phyloP scores from a whole-genome alignment of 1,284 basidiomycete species.

The Xerocomus nothofagi region DNA sequence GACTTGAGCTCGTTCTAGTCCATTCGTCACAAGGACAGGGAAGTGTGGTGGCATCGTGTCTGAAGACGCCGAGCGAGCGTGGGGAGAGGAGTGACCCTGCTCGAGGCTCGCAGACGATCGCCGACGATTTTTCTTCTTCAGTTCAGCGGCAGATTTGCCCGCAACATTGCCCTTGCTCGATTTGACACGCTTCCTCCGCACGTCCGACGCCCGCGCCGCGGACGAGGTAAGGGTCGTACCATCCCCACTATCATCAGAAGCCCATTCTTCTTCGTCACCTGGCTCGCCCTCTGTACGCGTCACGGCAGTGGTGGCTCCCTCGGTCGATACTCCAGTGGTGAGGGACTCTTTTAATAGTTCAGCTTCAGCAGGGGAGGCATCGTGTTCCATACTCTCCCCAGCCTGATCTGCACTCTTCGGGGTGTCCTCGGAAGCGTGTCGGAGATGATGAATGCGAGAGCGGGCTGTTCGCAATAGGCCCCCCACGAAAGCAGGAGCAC shows the following conservation, averaged over 20 bases:
- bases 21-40: neutral
- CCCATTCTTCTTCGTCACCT: constrained; percentile 25
- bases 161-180: constrained; percentile 16
- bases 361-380: neutral
- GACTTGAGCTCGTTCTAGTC: constrained; percentile 9
- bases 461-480: constrained; percentile 1
- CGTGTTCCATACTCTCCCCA: neutral
- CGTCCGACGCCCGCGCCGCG: neutral
- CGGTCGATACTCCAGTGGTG: neutral
- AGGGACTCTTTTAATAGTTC: constrained; percentile 1
- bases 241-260: constrained; percentile 24
- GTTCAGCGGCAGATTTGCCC: constrained; percentile 2
- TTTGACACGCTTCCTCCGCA: constrained; percentile 19
- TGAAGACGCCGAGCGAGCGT: neutral
- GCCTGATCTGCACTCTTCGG: constrained; percentile 1
- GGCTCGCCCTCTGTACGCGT: constrained; percentile 8
- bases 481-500: constrained; percentile 1
- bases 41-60: constrained; percentile 1
- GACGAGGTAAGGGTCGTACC: neutral
- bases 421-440: constrained; percentile 4
- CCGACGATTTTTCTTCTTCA: constrained; percentile 12
- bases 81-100: constrained; percentile 2
- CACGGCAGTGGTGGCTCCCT: neutral
- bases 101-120: constrained; percentile 19
- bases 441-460: constrained; percentile 14